Evolutionary conservation across 495 filamentous ascomycete species (phyloP).

Genomic region (Aspergillus incahuasiensis): DNA sequence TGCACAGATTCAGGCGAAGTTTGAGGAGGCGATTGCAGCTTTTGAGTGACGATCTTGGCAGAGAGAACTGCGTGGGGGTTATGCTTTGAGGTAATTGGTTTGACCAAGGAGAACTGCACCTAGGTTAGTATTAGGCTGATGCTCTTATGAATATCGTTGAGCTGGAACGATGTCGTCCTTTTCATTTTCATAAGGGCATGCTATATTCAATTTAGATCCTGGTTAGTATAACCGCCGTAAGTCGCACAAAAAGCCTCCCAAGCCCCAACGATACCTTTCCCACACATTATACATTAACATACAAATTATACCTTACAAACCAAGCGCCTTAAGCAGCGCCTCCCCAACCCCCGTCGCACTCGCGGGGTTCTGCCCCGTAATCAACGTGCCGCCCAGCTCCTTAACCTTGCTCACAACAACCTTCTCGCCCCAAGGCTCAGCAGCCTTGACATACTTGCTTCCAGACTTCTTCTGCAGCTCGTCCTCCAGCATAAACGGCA

Average conservation of each 20-base stretch:
- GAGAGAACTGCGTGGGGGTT: too few species aligned
- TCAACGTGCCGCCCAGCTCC: constrained; percentile 45
- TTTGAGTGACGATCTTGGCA: background rate
- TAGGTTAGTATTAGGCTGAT: too few species aligned
- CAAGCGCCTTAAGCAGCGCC: constrained; percentile 39
- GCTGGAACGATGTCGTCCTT: too few species aligned
- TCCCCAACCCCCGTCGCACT: constrained; percentile 57
- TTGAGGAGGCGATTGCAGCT: constrained; percentile 17
- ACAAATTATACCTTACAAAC: constrained; percentile 15
- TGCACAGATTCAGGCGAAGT: constrained; percentile 16
- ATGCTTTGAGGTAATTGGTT: too few species aligned
- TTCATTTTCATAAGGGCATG: too few species aligned
- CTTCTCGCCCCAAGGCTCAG: constrained; percentile 52
- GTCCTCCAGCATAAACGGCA: constrained; percentile 66
- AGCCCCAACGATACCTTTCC: background rate
- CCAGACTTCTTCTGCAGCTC: constrained; percentile 47
- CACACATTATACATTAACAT: background rate
- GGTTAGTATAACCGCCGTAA: background rate
- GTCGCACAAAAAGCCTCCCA: background rate
- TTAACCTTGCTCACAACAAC: constrained; percentile 50
- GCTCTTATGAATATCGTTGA: too few species aligned
- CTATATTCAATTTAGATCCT: background rate
- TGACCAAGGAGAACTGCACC: too few species aligned
- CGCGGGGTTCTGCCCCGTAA: constrained; percentile 74
- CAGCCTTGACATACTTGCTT: constrained; percentile 55